These are phyloP conservation scores for Globisporangium cederbergense DNA, from an alignment of 352 stramenopile genomes.

Conservation along the genomic window DNA sequence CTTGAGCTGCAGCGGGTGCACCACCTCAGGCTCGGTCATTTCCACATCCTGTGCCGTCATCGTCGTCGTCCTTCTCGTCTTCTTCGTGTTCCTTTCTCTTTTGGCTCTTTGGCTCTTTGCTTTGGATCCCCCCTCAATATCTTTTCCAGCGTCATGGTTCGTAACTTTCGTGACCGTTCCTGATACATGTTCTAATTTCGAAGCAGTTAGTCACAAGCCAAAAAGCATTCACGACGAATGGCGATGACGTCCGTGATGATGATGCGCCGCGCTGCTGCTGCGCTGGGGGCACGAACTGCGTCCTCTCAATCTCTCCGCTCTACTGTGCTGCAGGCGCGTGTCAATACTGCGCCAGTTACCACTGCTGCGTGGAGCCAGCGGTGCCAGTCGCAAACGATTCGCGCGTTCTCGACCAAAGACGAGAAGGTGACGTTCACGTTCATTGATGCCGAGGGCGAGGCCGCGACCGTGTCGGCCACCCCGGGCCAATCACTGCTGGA, in stretches of 20 bases:
- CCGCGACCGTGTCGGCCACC: conserved; percentile 62
- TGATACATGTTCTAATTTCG: not conserved
- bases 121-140: conserved; percentile 14
- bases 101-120: conserved; percentile 1
- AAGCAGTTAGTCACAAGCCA: no score
- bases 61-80: conserved; percentile 1
- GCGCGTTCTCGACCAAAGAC: conserved; percentile 30
- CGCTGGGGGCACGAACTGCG: not conserved
- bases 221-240: not conserved
- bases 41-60: conserved; percentile 52
- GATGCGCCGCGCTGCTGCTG: conserved; percentile 7
- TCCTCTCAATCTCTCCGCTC: not conserved
- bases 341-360: not conserved
- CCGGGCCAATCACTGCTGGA: conserved; percentile 85
- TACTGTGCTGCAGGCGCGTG: not conserved
- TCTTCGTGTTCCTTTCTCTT: not conserved
- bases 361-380: not conserved
- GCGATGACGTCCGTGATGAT: conserved; percentile 2
- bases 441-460: conserved; percentile 73
- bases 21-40: conserved; percentile 61
- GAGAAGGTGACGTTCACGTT: conserved; percentile 78
- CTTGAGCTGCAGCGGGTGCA: conserved; percentile 70
- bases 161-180: no score
- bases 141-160: not conserved
- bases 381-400: conserved; percentile 16